Evolutionary conservation across 768 basidiomycete genomes (phyloP), one percentile per base, ranked within the genome.

Genomic region (Pleurotus platypus): DNA sequence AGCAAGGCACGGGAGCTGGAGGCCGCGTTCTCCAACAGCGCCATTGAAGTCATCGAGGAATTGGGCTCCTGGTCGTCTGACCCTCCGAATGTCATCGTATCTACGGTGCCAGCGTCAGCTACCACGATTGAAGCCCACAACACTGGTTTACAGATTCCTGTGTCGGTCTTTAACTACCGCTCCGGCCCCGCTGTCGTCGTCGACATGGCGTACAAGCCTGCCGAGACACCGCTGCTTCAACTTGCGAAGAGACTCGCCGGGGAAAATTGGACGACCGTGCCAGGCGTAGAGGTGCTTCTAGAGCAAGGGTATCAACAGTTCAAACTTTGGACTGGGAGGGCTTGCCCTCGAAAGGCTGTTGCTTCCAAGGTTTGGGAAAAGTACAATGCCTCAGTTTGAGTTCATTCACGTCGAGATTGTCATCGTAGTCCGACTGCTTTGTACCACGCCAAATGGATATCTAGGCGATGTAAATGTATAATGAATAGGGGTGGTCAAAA

Each of bases 181-280:
- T 68, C 72, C 43, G 77, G 81, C 0, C 74, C 74, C 1, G 75
- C 78, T n/a, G 88, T 87, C 1, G 87, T 94, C 9, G 79, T 98
- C 9, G 97, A 99, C 63, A 90, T 97, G 89, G 94, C 95, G 16
- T 98, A 98, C 69, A 87, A 87, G 63, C 97, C 95, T 0, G 82
- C 87, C 2, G 80, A 85, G 62, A 98, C 96, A 12, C 87, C 94
- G 0, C 69, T 99, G 55, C 72, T 98, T 22, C 67, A 69, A 53
- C 70, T 96, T 12, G 94, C 92, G 3, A 76, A 79, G 62, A 64
- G 68, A 39, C 71, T 67, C 20, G 75, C 74, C 5, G 60, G 69
- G 26, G 38, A 18, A 22, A 75, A 79, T 35, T 96, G 94, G 94
- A 75, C 69, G 8, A 71, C 75, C 3, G 88, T 94, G n/a, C 79